Percentiles rank a stretch among this genome's conserved stretches.
Evolutionary conservation across 805 yeast species (phyloP).

Genomic region (Suhomyces faveliae): DNA sequence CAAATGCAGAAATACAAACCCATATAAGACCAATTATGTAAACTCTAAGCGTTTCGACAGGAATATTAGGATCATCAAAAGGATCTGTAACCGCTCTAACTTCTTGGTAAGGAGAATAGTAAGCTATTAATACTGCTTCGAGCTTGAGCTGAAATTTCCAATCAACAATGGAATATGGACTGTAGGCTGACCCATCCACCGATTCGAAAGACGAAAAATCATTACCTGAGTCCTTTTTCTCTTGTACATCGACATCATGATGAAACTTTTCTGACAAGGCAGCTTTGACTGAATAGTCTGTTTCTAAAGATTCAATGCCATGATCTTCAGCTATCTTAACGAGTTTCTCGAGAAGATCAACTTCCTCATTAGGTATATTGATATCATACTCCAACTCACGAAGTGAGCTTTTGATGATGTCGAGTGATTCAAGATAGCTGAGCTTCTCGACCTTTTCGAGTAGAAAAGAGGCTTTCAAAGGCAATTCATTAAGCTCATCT

Average conservation of each 20-base stretch:
- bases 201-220: background rate
- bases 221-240: background rate
- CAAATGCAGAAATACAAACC: conserved; percentile 56
- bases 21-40: conserved; percentile 53
- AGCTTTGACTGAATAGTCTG: background rate
- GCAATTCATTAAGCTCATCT: conserved; percentile 27
- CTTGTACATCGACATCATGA: conserved; percentile 1
- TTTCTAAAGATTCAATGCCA: background rate
- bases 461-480: conserved; percentile 35
- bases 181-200: background rate
- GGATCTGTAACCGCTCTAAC: conserved; percentile 41
- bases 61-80: conserved; percentile 32
- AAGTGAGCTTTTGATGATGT: conserved; percentile 37
- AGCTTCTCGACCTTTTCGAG: conserved; percentile 37
- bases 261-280: background rate
- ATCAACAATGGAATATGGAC: conserved; percentile 16
- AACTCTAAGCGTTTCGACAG: conserved; percentile 45
- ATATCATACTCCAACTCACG: conserved; percentile 46
- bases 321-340: conserved; percentile 6
- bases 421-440: conserved; percentile 37
- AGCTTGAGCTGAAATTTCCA: conserved; percentile 36
- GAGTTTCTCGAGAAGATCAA: conserved; percentile 27
- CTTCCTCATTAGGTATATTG: conserved; percentile 42
- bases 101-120: conserved; percentile 43
- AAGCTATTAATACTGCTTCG: conserved; percentile 39